These are phyloP conservation scores for Clarireedia paspali DNA, from an alignment of 2,329 filamentous ascomycete species.

Conservation along the genomic window DNA sequence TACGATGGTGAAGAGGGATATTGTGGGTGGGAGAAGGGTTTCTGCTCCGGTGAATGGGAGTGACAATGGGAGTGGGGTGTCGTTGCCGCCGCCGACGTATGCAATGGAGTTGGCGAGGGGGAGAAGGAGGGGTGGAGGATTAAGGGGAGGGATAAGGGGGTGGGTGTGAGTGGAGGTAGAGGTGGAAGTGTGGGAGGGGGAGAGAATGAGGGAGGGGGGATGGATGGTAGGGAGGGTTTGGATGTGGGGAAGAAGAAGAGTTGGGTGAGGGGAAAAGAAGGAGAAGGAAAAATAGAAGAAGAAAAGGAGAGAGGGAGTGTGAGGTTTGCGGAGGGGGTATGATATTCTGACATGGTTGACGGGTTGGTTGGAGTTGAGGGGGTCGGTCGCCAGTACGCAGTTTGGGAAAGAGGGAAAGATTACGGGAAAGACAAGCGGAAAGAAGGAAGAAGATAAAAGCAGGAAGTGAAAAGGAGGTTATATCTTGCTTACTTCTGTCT, in stretches of 20 bases:
- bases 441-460: too few relatives aligned
- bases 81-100: not conserved
- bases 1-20: not conserved
- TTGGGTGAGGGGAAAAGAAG: not conserved
- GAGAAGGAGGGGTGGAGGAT: constrained; percentile 4
- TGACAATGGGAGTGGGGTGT: not conserved
- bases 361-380: not conserved
- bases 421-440: too few relatives aligned
- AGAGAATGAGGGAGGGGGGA: not conserved
- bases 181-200: not conserved
- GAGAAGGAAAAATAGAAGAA: not conserved
- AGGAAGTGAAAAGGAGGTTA: too few relatives aligned
- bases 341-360: too few relatives aligned
- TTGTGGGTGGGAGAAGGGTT: not conserved
- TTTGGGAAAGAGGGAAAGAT: too few relatives aligned
- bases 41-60: not conserved
- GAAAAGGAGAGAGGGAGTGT: not conserved
- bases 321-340: constrained; percentile 3
- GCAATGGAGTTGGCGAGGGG: not conserved
- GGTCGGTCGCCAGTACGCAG: too few relatives aligned
- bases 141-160: not conserved
- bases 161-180: not conserved
- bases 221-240: not conserved
- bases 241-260: not conserved
- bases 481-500: too few relatives aligned